Base-by-base conservation (phyloP, 768 basidiomycete genomes). In the Amanita pallidorosea region DNA sequence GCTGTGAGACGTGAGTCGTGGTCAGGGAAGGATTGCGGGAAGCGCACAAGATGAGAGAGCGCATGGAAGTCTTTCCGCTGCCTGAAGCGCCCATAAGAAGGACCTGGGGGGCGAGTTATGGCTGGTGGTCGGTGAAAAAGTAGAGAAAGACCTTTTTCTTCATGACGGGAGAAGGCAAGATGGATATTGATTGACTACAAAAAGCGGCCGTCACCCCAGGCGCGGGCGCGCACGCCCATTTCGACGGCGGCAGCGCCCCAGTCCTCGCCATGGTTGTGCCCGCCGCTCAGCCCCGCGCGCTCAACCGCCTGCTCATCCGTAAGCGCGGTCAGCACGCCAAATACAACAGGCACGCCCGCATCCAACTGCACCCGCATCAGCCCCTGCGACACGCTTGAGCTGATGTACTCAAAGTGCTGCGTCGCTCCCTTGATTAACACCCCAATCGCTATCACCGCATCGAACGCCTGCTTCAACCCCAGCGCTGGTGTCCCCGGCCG, bases 321-420 rank as follows among this genome's bases (percentile, higher is more conserved):
- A 56, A 98, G 76, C 41, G 83, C 89, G 17, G 94, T 99, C 62
- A 99, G 69, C 23, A 99, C 92, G 37, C 96, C 96, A 66, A 98
- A 98, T 57, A 99, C 85, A 60, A 98, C 88, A 0, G 96, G 96
- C 20, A 88, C 80, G 13, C 92, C 92, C 1, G 88, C 83, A 66
- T 98, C 95, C 58, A 97, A 72, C 68, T 95, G 92, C 18, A 97
- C 81, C 60, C 79, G 80, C 96, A 98, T 99, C 56, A 99, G 73
- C 40, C 84, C 93, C 59, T 97, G 88, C 37, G 91, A 83, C 53
- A 97, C 94, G 54, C 83, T 80, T 60, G 97, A 92, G 66, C 80
- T 88, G 66, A 98, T 99, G 75, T 99, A 99, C 66, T 99, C 96
- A 66, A 98, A 99, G 71, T 99, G 96, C 92, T 96, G 96, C 15